Evolutionary conservation across 768 basidiomycete genomes (phyloP).

Genomic region (Fomitopsis serialis): DNA sequence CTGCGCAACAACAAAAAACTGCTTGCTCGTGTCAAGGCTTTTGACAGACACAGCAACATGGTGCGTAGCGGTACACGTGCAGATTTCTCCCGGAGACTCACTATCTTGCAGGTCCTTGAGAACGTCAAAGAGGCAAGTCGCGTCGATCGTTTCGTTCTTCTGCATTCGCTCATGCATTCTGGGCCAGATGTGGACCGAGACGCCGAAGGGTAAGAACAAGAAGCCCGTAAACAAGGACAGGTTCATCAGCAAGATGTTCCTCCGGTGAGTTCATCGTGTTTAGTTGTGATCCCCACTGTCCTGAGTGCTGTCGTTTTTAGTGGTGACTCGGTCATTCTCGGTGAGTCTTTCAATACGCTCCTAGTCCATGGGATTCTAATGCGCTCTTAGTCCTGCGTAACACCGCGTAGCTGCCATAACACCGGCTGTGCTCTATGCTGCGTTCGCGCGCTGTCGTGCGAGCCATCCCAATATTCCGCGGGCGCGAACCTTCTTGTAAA

Average conservation of each 20-base stretch:
- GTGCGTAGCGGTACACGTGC: slow-evolving; percentile 37
- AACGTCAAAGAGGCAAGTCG: slow-evolving; percentile 89
- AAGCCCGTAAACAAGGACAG: slow-evolving; percentile 99
- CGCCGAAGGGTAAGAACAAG: slow-evolving; percentile 97
- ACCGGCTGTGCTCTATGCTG: background rate
- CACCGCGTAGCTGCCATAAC: slow-evolving; percentile 16
- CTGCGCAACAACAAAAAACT: slow-evolving; percentile 98
- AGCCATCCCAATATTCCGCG: background rate
- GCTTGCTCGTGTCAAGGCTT: slow-evolving; percentile 92
- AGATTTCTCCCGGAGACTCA: slow-evolving; percentile 3
- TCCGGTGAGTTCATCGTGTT: slow-evolving; percentile 51
- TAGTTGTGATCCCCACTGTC: background rate
- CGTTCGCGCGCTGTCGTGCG: too few species aligned
- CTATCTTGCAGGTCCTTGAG: slow-evolving; percentile 70
- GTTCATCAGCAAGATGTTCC: slow-evolving; percentile 99
- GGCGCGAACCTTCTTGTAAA: background rate
- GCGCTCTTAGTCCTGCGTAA: slow-evolving; percentile 54
- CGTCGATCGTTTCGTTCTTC: slow-evolving; percentile 1
- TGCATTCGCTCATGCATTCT: background rate
- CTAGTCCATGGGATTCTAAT: slow-evolving; percentile 23
- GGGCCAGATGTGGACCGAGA: slow-evolving; percentile 95
- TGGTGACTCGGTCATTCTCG: slow-evolving; percentile 95
- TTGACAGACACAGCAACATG: slow-evolving; percentile 99
- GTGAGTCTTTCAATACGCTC: slow-evolving; percentile 45
- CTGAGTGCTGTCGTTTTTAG: slow-evolving; percentile 32